Evolutionary conservation across 2,329 filamentous ascomycete genomes (phyloP).

Genomic region (Phaeomoniella chlamydospora): DNA sequence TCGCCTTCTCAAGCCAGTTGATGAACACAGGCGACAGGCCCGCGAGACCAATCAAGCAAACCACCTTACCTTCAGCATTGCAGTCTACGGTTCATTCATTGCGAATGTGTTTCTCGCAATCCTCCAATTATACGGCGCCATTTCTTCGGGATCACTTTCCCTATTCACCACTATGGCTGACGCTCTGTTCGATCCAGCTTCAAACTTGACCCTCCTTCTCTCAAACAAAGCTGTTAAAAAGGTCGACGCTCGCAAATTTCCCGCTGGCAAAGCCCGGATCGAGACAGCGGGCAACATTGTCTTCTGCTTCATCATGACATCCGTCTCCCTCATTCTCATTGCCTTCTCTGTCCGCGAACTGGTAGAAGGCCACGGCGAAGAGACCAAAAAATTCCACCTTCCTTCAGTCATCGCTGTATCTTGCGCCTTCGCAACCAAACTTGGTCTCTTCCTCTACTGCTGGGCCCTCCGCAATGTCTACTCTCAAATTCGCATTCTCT

Average conservation of each 20-base stretch:
- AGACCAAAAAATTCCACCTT: slow-evolving; percentile 56
- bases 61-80: slow-evolving; percentile 49
- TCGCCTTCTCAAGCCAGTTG: slow-evolving; percentile 78
- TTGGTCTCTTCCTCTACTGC: slow-evolving; percentile 77
- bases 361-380: slow-evolving; percentile 26
- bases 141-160: slow-evolving; percentile 77
- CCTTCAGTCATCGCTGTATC: slow-evolving; percentile 74
- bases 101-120: slow-evolving; percentile 69
- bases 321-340: slow-evolving; percentile 84
- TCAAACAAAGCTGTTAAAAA: slow-evolving; percentile 76
- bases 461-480: slow-evolving; percentile 84
- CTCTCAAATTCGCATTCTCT: slow-evolving; percentile 79
- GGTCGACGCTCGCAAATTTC: slow-evolving; percentile 76
- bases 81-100: slow-evolving; percentile 52
- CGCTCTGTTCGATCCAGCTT: slow-evolving; percentile 81
- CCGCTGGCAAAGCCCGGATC: slow-evolving; percentile 82
- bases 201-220: slow-evolving; percentile 74
- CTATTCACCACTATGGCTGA: slow-evolving; percentile 98
- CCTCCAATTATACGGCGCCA: slow-evolving; percentile 79
- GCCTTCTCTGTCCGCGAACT: slow-evolving; percentile 71
- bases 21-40: slow-evolving; percentile 74
- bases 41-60: slow-evolving; percentile 69
- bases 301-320: slow-evolving; percentile 92
- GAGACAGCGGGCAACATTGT: slow-evolving; percentile 93
- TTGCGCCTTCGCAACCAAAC: slow-evolving; percentile 73